Evolutionary conservation across 2,329 filamentous ascomycete species (phyloP).

Genomic region (Chaetomium globosum): DNA sequence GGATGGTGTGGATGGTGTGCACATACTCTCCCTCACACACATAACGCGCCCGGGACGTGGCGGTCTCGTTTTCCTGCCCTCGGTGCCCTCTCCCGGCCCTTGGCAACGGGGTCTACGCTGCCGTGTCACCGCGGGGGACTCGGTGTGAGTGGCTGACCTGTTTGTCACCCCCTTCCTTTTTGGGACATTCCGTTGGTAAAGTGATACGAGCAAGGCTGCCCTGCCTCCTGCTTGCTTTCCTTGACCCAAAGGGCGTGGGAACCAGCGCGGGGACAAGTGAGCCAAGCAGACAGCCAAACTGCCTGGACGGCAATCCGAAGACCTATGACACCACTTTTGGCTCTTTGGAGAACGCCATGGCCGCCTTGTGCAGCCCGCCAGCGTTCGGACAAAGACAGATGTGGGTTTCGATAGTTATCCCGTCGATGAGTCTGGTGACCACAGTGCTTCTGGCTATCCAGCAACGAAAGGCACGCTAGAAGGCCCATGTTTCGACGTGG

Average conservation of each 20-base stretch:
- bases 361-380: not conserved
- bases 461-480: not conserved
- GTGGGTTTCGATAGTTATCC: not conserved
- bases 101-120: conserved; percentile 13
- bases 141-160: conserved; percentile 12
- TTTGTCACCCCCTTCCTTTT: conserved; percentile 19
- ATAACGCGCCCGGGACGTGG: not conserved
- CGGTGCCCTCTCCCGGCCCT: conserved; percentile 7
- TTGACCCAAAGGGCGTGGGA: conserved; percentile 2
- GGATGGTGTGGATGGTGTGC: not conserved
- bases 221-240: conserved; percentile 6
- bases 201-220: conserved; percentile 6
- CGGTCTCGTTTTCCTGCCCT: conserved; percentile 1
- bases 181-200: conserved; percentile 3
- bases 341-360: not conserved
- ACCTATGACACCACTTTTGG: conserved; percentile 6
- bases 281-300: not conserved
- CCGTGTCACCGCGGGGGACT: conserved; percentile 2
- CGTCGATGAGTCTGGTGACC: conserved; percentile 13
- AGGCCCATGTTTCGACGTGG: conserved; percentile 18
- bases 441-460: not conserved
- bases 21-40: not conserved
- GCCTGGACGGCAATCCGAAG: not conserved
- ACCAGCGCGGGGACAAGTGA: conserved; percentile 6
- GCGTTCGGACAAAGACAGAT: not conserved